Percentiles rank a stretch among this genome's conserved stretches.
These are phyloP conservation scores for Choanephora cucurbitarum DNA, from an alignment of 371 early-diverging fungal species.

Conservation along the genomic window DNA sequence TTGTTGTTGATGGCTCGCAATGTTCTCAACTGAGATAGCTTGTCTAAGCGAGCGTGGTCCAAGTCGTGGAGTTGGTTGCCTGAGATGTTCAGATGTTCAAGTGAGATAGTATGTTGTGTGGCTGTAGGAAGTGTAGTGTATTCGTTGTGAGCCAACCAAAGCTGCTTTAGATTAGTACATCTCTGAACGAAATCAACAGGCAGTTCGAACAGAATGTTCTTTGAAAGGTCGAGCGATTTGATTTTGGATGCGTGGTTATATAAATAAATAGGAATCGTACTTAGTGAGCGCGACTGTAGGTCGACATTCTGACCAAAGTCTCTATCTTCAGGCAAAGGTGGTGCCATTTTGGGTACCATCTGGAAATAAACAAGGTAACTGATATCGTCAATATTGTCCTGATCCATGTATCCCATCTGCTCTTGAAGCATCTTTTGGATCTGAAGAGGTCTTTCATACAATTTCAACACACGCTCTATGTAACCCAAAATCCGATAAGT, in stretches of 20 bases:
- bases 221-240: slow-evolving; percentile 70
- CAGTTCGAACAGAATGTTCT: slow-evolving; percentile 71
- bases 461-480: slow-evolving; percentile 64
- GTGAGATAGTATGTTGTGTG: slow-evolving; percentile 54
- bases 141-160: slow-evolving; percentile 72
- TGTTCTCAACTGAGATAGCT: slow-evolving; percentile 58
- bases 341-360: slow-evolving; percentile 68
- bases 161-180: slow-evolving; percentile 64
- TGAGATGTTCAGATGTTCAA: slow-evolving; percentile 76
- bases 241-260: slow-evolving; percentile 70
- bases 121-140: slow-evolving; percentile 64
- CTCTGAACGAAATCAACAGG: slow-evolving; percentile 79
- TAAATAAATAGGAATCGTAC: slow-evolving; percentile 77
- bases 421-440: slow-evolving; percentile 69
- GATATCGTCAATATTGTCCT: slow-evolving; percentile 75
- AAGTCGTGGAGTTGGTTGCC: slow-evolving; percentile 75
- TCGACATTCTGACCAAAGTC: slow-evolving; percentile 61
- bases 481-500: background rate
- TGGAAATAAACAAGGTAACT: slow-evolving; percentile 81
- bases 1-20: slow-evolving; percentile 78
- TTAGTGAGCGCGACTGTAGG: slow-evolving; percentile 65
- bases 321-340: slow-evolving; percentile 40
- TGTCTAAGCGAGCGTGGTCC: slow-evolving; percentile 63
- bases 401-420: slow-evolving; percentile 79
- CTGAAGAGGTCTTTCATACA: slow-evolving; percentile 72